Conservation (phyloP, 129 eudicot species). For the Artemisia argyi region DNA sequence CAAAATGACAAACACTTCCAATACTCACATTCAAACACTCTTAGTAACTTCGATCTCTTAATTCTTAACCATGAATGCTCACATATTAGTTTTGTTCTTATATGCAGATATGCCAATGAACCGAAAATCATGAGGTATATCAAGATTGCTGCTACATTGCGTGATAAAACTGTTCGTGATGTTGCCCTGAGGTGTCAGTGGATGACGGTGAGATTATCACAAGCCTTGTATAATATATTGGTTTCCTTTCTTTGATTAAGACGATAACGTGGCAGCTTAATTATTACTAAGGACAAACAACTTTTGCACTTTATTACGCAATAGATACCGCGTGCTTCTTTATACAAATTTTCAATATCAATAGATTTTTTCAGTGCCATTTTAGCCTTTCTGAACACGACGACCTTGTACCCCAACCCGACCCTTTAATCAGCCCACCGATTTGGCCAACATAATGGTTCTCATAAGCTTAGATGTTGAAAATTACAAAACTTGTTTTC, state of each 20-base stretch:
- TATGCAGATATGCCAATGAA: conserved; percentile 61
- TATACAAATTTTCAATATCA: conserved; percentile 3
- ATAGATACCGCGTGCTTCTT: background rate
- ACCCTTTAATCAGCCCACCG: background rate
- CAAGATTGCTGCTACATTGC: conserved; percentile 79
- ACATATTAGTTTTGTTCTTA: conserved; percentile 6
- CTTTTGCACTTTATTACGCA: background rate
- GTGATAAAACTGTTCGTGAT: conserved; percentile 94
- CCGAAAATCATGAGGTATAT: conserved; percentile 78
- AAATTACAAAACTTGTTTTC: background rate
- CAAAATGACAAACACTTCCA: background rate
- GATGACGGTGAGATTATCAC: conserved; percentile 72
- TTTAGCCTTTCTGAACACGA: background rate
- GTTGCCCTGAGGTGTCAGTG: conserved; percentile 93
- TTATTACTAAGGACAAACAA: background rate
- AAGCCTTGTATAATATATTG: conserved; percentile 1
- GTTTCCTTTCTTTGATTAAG: background rate
- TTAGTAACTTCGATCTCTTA: conserved; percentile 7
- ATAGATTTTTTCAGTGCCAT: conserved; percentile 10
- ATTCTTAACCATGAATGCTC: background rate
- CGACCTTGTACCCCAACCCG: background rate
- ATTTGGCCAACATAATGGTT: background rate
- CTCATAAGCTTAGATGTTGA: background rate
- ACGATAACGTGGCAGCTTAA: background rate
- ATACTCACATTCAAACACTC: background rate